A percentile compares a stretch with the other conserved stretches of the same genome.
phyloP scores from a whole-genome alignment of 129 eudicot species.

The Rutidosis leptorrhynchoides region DNA sequence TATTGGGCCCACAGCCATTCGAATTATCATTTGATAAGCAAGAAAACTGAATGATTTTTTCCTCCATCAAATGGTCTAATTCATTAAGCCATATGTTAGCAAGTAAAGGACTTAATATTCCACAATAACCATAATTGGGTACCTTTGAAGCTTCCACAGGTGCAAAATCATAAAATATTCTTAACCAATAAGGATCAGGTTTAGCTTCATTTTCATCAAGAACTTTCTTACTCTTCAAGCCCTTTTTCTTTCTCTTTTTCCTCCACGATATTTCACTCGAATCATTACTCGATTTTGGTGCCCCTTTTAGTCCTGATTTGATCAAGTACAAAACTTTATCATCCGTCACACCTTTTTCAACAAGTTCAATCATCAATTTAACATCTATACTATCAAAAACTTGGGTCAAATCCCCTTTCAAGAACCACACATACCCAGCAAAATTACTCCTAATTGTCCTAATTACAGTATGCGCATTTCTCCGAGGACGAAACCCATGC shows the following conservation, averaged over 20 bases:
- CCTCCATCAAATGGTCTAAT: constrained; percentile 87
- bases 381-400: constrained; percentile 52
- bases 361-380: constrained; percentile 43
- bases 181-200: constrained; percentile 96
- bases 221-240: constrained; percentile 52
- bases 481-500: constrained; percentile 74
- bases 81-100: constrained; percentile 83
- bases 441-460: constrained; percentile 85
- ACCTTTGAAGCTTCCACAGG: constrained; percentile 83
- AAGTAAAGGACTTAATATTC: constrained; percentile 86
- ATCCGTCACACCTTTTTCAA: constrained; percentile 69
- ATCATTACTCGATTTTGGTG: constrained; percentile 15
- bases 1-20: constrained; percentile 37
- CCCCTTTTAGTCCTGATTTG: constrained; percentile 46
- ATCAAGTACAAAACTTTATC: constrained; percentile 70
- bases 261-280: constrained; percentile 18
- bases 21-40: constrained; percentile 42
- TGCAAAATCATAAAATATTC: constrained; percentile 76
- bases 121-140: constrained; percentile 83
- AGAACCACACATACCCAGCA: constrained; percentile 90
- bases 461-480: constrained; percentile 76
- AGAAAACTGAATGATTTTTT: constrained; percentile 47
- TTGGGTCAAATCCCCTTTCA: constrained; percentile 70
- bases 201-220: constrained; percentile 83
- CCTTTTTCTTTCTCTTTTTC: constrained; percentile 50